Evolutionary conservation across 2,329 filamentous ascomycete species (phyloP), one percentile per base, ranked within the genome.

Genomic region (Hypoxylon sp.): DNA sequence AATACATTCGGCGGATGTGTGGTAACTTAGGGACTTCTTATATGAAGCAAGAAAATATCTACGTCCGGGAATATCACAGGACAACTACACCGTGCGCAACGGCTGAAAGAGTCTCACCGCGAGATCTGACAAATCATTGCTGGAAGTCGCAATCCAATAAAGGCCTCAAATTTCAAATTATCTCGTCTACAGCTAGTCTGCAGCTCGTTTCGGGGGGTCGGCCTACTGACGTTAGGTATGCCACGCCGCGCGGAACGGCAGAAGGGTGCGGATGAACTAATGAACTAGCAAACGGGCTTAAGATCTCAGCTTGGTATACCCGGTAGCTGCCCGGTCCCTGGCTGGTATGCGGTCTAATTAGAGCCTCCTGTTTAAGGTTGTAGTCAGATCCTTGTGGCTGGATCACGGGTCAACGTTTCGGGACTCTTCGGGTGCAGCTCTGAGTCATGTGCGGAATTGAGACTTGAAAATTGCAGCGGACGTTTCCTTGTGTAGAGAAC

Each of bases 391-490:
- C 51, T 36, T 44, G 50, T 28, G 28, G 56, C 38, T 45, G 38
- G 46, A 32, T 65, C 56, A 65, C 62, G 46, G 40, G 62, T 53
- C 46, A 18, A 24, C 22, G 36, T n/a, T 56, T 56, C 62, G 62
- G 62, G 48, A 53, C 30, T 52, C 40, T 24, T 22, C 57, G 62
- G 62, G 48, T 54, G 18, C 38, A 18, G 42, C 18, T 48, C 42
- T 61, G 57, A 65, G 42, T 65, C 58, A 65, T 46, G 22, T 7
- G 16, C 40, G n/a, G 33, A 30, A 14, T 51, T 36, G 7, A 38
- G 18, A 51, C 58, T 61, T 61, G 48, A 44, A 32, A 59, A 53
- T 53, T 36, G 3, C n/a, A 18, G 16, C 6, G 12, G 20, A 40
- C 18, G 2, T 14, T 40, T 48, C 54, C 33, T 63, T 54, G 33